Conservation (phyloP, 768 basidiomycete species). For the Chalciporus sphaerocephalus region DNA sequence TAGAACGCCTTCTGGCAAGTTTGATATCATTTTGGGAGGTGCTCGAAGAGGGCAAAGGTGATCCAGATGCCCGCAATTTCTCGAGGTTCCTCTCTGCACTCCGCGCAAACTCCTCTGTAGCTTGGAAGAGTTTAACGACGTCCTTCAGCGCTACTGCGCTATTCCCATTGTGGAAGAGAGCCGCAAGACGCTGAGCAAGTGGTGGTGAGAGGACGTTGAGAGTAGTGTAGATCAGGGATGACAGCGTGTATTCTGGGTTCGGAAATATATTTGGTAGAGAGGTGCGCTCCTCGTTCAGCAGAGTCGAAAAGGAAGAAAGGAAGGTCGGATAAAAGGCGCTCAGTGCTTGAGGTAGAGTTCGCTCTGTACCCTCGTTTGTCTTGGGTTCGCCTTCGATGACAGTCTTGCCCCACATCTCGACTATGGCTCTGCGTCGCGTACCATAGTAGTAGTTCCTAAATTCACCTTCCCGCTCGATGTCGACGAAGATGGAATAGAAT, state of each 20-base stretch:
- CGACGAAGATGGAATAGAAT: constrained; percentile 83
- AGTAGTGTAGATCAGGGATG: constrained; percentile 77
- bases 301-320: constrained; percentile 59
- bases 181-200: constrained; percentile 71
- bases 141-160: constrained; percentile 61
- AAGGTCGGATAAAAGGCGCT: constrained; percentile 70
- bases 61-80: constrained; percentile 48
- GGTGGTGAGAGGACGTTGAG: constrained; percentile 78
- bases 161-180: constrained; percentile 55
- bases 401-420: constrained; percentile 66
- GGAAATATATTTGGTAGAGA: constrained; percentile 86
- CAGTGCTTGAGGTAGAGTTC: constrained; percentile 47
- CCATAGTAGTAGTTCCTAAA: constrained; percentile 95
- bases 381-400: constrained; percentile 34
- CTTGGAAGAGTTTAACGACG: constrained; percentile 64
- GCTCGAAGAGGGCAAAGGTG: constrained; percentile 17
- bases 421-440: constrained; percentile 60
- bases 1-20: constrained; percentile 50
- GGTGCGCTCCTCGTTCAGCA: constrained; percentile 66
- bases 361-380: constrained; percentile 34
- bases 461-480: constrained; percentile 89
- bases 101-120: constrained; percentile 80
- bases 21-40: constrained; percentile 22
- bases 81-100: constrained; percentile 73
- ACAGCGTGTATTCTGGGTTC: constrained; percentile 70